phyloP scores from a whole-genome alignment of 805 yeast genomes.

The Wickerhamiella spandovensis region DNA sequence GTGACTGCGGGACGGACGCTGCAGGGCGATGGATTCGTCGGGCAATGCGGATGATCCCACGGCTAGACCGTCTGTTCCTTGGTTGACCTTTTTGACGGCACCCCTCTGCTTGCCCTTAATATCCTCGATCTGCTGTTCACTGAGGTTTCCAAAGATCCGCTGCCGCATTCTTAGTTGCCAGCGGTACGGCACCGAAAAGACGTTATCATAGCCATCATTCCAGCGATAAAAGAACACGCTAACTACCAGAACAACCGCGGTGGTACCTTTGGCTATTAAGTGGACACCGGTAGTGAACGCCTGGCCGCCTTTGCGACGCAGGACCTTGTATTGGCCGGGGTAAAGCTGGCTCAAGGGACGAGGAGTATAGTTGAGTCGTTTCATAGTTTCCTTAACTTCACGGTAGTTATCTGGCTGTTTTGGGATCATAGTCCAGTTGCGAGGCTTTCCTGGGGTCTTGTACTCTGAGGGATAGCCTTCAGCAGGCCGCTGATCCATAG shows the following conservation, averaged over 20 bases:
- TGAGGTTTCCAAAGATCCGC: conserved; percentile 37
- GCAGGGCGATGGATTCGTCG: conserved; percentile 39
- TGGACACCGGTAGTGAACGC: conserved; percentile 49
- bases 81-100: conserved; percentile 13
- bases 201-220: conserved; percentile 74
- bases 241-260: conserved; percentile 38
- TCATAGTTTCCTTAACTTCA: conserved; percentile 61
- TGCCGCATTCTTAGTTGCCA: conserved; percentile 45
- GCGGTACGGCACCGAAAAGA: conserved; percentile 55
- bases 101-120: conserved; percentile 31
- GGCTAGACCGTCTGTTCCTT: conserved; percentile 6
- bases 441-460: conserved; percentile 48
- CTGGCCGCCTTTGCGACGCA: conserved; percentile 43
- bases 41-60: conserved; percentile 18
- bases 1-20: conserved; percentile 59
- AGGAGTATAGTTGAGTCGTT: conserved; percentile 59
- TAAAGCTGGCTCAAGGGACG: conserved; percentile 60
- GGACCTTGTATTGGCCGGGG: conserved; percentile 66
- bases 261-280: conserved; percentile 39
- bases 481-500: conserved; percentile 61
- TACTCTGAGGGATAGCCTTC: conserved; percentile 80
- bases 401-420: conserved; percentile 53
- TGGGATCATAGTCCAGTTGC: conserved; percentile 45
- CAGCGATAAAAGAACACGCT: conserved; percentile 65
- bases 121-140: conserved; percentile 51